These are phyloP conservation scores for Rhodotorula sp. DNA, from an alignment of 1,284 basidiomycete genomes.

Conservation along the genomic window DNA sequence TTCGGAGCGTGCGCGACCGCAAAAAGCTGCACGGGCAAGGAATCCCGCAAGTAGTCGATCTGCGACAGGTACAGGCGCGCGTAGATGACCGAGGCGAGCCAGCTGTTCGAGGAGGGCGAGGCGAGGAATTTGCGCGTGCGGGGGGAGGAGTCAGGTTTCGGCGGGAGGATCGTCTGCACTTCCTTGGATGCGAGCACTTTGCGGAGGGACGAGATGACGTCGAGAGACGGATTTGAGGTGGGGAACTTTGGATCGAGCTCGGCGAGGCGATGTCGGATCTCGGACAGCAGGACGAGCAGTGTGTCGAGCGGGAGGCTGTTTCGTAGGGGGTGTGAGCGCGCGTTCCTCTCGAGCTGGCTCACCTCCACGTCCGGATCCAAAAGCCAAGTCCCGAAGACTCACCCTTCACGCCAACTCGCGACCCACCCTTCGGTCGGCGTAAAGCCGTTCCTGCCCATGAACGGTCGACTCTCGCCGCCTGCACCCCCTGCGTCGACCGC, in stretches of 20 bases:
- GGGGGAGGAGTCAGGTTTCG: slow-evolving; percentile 50
- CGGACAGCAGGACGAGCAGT: slow-evolving; percentile 67
- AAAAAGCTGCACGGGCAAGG: slow-evolving; percentile 28
- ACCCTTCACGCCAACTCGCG: slow-evolving; percentile 84
- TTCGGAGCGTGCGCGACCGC: slow-evolving; percentile 24
- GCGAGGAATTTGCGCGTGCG: slow-evolving; percentile 71
- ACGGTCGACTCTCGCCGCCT: slow-evolving; percentile 26
- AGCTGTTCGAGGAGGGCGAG: slow-evolving; percentile 75
- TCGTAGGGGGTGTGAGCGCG: neutral
- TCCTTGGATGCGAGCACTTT: slow-evolving; percentile 60
- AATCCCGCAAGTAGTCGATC: slow-evolving; percentile 24
- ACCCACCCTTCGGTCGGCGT: slow-evolving; percentile 90
- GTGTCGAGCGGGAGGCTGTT: slow-evolving; percentile 75
- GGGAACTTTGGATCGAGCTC: slow-evolving; percentile 59
- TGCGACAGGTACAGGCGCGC: slow-evolving; percentile 77
- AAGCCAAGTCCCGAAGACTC: slow-evolving; percentile 44
- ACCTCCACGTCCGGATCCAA: too few species aligned
- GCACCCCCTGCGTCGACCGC: slow-evolving; percentile 52
- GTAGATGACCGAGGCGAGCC: slow-evolving; percentile 87
- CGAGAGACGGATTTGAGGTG: slow-evolving; percentile 61
- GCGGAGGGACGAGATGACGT: slow-evolving; percentile 49
- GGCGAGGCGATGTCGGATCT: slow-evolving; percentile 14
- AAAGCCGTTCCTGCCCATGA: slow-evolving; percentile 65
- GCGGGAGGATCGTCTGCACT: slow-evolving; percentile 72
- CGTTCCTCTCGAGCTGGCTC: too few species aligned